Conservation (phyloP, 495 filamentous ascomycete genomes). For the Entonaema liquescens region DNA sequence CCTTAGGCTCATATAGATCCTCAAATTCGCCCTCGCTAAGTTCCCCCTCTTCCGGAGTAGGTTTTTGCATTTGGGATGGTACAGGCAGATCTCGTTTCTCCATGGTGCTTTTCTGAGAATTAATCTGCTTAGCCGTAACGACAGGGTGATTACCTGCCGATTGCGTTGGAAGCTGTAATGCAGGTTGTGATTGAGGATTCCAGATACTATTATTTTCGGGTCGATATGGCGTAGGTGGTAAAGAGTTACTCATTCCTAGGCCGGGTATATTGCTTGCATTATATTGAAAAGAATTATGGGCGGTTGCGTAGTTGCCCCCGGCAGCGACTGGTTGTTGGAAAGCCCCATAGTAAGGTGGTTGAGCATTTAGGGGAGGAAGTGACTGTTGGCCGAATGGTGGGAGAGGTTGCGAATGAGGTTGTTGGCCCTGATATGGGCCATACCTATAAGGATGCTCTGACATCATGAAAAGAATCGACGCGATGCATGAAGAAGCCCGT, state of each 20-base stretch:
- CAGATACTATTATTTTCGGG: constrained; percentile 17
- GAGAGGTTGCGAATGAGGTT: constrained; percentile 34
- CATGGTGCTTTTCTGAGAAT: not conserved
- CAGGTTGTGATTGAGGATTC: constrained; percentile 19
- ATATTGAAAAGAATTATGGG: constrained; percentile 49
- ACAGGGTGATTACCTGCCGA: not conserved
- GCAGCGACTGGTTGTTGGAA: constrained; percentile 18
- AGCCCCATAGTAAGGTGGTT: constrained; percentile 37
- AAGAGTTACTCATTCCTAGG: constrained; percentile 45
- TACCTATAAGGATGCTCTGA: constrained; percentile 50
- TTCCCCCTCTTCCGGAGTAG: constrained; percentile 73
- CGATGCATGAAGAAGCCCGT: constrained; percentile 29
- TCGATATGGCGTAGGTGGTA: constrained; percentile 16
- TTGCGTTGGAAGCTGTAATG: constrained; percentile 7
- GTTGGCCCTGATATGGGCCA: constrained; percentile 47
- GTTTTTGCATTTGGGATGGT: constrained; percentile 6
- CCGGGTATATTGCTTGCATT: constrained; percentile 56
- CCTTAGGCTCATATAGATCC: constrained; percentile 54
- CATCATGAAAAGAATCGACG: constrained; percentile 41
- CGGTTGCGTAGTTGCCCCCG: constrained; percentile 37
- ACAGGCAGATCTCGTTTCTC: not conserved
- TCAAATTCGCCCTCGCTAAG: constrained; percentile 71
- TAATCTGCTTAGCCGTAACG: constrained; percentile 10
- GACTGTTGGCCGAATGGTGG: constrained; percentile 37
- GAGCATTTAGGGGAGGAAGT: constrained; percentile 29